Percentiles rank a stretch among this genome's conserved stretches.
Conservation (phyloP, 2,329 filamentous ascomycete genomes). For the Scytalidium lignicola region DNA sequence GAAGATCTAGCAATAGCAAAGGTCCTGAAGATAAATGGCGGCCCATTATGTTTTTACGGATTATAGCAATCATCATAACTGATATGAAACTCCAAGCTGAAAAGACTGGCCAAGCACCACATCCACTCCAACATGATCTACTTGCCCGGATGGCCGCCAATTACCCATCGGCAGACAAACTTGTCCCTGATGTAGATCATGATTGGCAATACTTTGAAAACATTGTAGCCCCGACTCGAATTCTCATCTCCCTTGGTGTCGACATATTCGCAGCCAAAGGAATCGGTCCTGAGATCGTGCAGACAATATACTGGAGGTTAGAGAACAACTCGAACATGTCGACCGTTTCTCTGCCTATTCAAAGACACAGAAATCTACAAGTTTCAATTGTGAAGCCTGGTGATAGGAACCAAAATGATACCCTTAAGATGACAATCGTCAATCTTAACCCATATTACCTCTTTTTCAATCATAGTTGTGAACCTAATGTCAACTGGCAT, state of each 20-base stretch:
- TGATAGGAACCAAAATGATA: background rate
- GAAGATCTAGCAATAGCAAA: background rate
- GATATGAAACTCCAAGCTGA: slow-evolving; percentile 5
- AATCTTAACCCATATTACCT: slow-evolving; percentile 20
- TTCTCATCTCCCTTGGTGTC: slow-evolving; percentile 19
- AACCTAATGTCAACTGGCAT: slow-evolving; percentile 21
- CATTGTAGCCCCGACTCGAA: slow-evolving; percentile 14
- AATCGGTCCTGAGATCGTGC: slow-evolving; percentile 20
- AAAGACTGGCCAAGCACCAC: background rate
- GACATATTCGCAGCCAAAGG: slow-evolving; percentile 15
- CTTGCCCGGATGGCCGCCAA: slow-evolving; percentile 20
- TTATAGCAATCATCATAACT: slow-evolving; percentile 16
- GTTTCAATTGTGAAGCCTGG: background rate
- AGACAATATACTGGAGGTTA: slow-evolving; percentile 22
- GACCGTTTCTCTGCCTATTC: slow-evolving; percentile 2
- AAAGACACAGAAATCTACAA: background rate
- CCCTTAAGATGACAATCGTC: slow-evolving; percentile 3
- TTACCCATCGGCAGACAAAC: slow-evolving; percentile 10
- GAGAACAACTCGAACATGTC: slow-evolving; percentile 23
- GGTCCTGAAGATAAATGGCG: slow-evolving; percentile 8
- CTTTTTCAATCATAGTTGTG: slow-evolving; percentile 26
- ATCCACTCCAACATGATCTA: slow-evolving; percentile 20
- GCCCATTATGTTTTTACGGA: slow-evolving; percentile 15
- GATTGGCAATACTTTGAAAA: slow-evolving; percentile 21
- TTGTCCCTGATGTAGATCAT: background rate